These are phyloP conservation scores for Eucalyptus fibrosa DNA, from an alignment of 345 rosid genomes.

Conservation along the genomic window DNA sequence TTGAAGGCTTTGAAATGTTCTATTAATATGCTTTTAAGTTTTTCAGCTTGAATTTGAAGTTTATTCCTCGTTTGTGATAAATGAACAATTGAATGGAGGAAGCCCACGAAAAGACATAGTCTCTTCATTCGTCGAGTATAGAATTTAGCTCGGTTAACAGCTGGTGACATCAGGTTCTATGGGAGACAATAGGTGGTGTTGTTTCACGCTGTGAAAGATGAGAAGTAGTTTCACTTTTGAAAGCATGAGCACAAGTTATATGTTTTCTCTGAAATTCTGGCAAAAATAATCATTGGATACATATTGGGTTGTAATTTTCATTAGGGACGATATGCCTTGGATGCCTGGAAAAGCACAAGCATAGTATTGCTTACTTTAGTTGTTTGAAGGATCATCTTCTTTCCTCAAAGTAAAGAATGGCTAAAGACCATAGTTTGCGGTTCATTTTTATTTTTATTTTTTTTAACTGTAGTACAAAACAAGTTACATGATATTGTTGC, in stretches of 20 bases:
- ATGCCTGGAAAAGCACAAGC: neutral
- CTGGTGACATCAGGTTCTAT: neutral
- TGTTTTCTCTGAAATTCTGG: neutral
- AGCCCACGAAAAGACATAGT: neutral
- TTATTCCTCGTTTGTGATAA: neutral
- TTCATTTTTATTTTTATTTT: neutral
- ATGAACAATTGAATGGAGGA: neutral
- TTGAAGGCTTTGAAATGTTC: neutral
- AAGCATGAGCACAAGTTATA: neutral
- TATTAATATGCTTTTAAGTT: neutral
- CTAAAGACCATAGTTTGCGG: neutral
- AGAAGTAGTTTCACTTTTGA: neutral
- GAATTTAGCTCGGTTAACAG: neutral
- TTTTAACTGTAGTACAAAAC: neutral
- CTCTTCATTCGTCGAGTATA: neutral
- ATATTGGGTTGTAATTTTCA: neutral
- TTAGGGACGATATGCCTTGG: neutral
- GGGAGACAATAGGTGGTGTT: neutral
- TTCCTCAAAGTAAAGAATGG: neutral
- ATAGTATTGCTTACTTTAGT: neutral
- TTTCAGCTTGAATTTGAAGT: neutral
- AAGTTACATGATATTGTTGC: neutral
- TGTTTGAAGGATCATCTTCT: neutral
- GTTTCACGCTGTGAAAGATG: neutral
- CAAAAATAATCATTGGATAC: neutral